phyloP scores from a whole-genome alignment of 148 eudicot species.

The Drosera capensis region DNA sequence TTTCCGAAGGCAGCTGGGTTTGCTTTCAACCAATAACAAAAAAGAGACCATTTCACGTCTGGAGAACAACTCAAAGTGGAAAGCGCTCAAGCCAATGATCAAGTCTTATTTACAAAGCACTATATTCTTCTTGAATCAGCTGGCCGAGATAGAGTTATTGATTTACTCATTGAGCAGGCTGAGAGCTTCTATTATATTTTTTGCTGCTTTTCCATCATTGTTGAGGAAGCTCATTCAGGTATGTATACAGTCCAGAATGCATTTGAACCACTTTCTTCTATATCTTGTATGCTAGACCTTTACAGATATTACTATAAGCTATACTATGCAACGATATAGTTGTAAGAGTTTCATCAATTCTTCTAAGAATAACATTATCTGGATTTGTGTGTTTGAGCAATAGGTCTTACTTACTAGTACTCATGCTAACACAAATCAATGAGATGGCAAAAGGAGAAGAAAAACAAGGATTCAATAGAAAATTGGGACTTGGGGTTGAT shows the following conservation, averaged over 20 bases:
- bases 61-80: conserved; percentile 58
- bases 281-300: neutral
- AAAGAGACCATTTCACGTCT: conserved; percentile 39
- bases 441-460: too few relatives aligned
- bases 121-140: conserved; percentile 60
- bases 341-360: too few relatives aligned
- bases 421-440: too few relatives aligned
- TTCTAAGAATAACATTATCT: too few relatives aligned
- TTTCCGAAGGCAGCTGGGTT: conserved; percentile 39
- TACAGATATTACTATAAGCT: too few relatives aligned
- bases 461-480: too few relatives aligned
- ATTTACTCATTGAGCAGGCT: conserved; percentile 43
- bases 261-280: neutral
- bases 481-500: too few relatives aligned
- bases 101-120: conserved; percentile 80
- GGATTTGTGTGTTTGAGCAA: too few relatives aligned
- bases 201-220: conserved; percentile 65
- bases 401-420: too few relatives aligned
- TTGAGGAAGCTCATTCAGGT: conserved; percentile 62
- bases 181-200: conserved; percentile 60
- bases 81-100: conserved; percentile 45
- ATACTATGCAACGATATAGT: too few relatives aligned
- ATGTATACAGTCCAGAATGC: conserved; percentile 7
- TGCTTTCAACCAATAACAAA: conserved; percentile 42
- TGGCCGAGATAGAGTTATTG: conserved; percentile 57